These are phyloP conservation scores for Linderina pennispora DNA, from an alignment of 192 early-diverging fungal species.

Conservation along the genomic window DNA sequence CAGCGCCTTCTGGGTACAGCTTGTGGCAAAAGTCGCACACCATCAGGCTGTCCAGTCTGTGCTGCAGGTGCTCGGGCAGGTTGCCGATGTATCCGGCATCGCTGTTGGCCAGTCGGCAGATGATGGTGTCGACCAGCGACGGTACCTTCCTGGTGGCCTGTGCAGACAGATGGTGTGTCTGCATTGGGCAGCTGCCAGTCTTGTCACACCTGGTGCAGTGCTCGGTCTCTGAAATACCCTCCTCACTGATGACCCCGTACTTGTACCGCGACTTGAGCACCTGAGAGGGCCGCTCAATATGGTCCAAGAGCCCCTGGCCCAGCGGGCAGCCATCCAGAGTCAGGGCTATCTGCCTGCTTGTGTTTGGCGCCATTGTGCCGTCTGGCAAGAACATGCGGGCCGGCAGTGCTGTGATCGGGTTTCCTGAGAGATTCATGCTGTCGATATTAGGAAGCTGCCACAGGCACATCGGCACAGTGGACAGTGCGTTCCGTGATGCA, in stretches of 20 bases:
- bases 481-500: slow-evolving; percentile 9
- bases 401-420: slow-evolving; percentile 19
- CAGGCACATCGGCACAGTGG: slow-evolving; percentile 12
- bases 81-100: slow-evolving; percentile 9
- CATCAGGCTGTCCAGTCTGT: slow-evolving; percentile 8
- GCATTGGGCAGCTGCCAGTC: neutral
- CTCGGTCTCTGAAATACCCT: neutral
- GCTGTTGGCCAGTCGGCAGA: slow-evolving; percentile 19
- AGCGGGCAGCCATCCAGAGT: slow-evolving; percentile 26
- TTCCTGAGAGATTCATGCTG: slow-evolving; percentile 17
- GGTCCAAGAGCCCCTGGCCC: slow-evolving; percentile 3
- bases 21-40: slow-evolving; percentile 28
- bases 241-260: neutral
- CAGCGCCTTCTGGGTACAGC: slow-evolving; percentile 20
- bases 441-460: slow-evolving; percentile 9
- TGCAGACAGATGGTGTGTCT: too few relatives aligned
- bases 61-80: slow-evolving; percentile 28
- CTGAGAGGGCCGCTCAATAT: slow-evolving; percentile 1
- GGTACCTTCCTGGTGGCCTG: neutral
- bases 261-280: slow-evolving; percentile 13
- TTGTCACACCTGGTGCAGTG: neutral
- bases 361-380: slow-evolving; percentile 20
- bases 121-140: slow-evolving; percentile 22
- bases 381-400: slow-evolving; percentile 25
- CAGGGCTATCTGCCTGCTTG: slow-evolving; percentile 3